These are phyloP conservation scores for Pythium apleroticum DNA, from an alignment of 352 stramenopile species.

Conservation along the genomic window DNA sequence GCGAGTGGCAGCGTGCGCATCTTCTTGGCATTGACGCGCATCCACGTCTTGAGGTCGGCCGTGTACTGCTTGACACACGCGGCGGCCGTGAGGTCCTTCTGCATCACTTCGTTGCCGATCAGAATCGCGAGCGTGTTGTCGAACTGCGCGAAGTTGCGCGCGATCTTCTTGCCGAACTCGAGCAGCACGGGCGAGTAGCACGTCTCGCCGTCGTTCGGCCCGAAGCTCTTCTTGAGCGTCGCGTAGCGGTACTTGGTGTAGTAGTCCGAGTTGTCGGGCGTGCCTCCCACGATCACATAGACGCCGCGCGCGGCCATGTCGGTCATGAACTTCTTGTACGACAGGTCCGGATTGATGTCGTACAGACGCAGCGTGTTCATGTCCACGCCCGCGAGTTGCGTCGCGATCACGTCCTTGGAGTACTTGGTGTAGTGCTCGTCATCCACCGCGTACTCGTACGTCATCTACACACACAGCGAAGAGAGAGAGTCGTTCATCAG, in stretches of 20 bases:
- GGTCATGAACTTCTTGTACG: constrained; percentile 85
- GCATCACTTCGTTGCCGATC: constrained; percentile 89
- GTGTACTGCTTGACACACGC: constrained; percentile 87
- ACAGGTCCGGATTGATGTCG: constrained; percentile 84
- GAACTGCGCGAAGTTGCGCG: constrained; percentile 87
- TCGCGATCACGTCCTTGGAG: constrained; percentile 70
- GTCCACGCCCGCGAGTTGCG: constrained; percentile 65
- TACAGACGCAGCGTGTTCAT: constrained; percentile 88
- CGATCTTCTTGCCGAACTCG: constrained; percentile 83
- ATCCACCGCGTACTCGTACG: constrained; percentile 87
- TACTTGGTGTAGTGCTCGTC: constrained; percentile 88
- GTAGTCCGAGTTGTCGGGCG: constrained; percentile 82
- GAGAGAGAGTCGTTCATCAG: neutral
- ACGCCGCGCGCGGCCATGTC: constrained; percentile 79
- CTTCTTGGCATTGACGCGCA: constrained; percentile 84
- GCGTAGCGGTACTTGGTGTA: constrained; percentile 82
- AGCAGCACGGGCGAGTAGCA: constrained; percentile 86
- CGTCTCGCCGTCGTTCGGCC: constrained; percentile 63
- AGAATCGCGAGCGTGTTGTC: constrained; percentile 86
- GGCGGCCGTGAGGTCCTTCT: constrained; percentile 72
- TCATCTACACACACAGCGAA: constrained; percentile 47
- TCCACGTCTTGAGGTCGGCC: constrained; percentile 86
- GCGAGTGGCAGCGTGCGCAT: constrained; percentile 76
- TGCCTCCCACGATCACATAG: constrained; percentile 82
- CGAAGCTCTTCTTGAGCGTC: constrained; percentile 44